phyloP scores from a whole-genome alignment of 768 basidiomycete species.

The Cystobasidium tubakii region DNA sequence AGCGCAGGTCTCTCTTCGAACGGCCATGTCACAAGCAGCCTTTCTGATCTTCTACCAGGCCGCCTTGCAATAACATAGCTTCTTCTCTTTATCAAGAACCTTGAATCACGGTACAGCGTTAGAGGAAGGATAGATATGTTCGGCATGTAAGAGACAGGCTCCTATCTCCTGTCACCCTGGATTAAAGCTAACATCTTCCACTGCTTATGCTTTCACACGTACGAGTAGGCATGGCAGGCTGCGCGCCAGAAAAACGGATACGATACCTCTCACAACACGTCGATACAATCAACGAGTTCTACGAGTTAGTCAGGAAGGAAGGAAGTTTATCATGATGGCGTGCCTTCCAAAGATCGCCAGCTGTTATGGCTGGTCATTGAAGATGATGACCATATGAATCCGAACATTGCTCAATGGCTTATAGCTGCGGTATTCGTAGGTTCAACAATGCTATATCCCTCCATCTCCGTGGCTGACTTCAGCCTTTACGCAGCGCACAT shows the following conservation, averaged over 20 bases:
- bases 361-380: constrained; percentile 19
- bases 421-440: background rate
- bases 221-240: constrained; percentile 10
- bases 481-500: constrained; percentile 3
- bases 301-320: constrained; percentile 19
- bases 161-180: background rate
- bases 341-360: background rate
- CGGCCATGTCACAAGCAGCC: background rate
- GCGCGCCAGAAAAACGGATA: background rate
- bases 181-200: background rate
- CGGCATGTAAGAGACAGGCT: background rate
- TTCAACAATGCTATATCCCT: background rate
- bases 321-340: constrained; percentile 28
- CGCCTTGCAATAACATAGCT: background rate
- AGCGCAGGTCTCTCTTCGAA: background rate
- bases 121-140: background rate
- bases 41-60: background rate
- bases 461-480: background rate
- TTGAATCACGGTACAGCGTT: too few species aligned
- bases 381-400: constrained; percentile 26
- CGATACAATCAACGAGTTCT: constrained; percentile 6
- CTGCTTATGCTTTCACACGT: constrained; percentile 25
- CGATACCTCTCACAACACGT: constrained; percentile 12
- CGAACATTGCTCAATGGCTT: background rate
- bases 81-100: background rate